Conservation (phyloP, 2,329 filamentous ascomycete genomes). For the Aspergillus proliferans region DNA sequence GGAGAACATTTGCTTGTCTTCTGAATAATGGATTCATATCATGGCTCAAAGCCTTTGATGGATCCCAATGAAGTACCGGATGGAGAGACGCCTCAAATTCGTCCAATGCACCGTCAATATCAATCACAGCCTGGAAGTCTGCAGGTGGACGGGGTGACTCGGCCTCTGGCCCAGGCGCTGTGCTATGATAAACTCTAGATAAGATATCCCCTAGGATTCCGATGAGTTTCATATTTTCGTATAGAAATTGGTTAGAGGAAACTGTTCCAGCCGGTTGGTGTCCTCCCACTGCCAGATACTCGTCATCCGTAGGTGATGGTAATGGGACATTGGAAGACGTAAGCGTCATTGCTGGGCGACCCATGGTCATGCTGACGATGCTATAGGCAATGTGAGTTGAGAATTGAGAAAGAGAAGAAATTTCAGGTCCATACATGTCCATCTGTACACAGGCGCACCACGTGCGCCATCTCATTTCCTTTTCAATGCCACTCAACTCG, state of each 20-base stretch:
- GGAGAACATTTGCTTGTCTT: neutral
- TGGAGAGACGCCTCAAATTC: neutral
- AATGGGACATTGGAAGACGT: neutral
- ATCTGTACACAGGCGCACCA: slow-evolving; percentile 8
- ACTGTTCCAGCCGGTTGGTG: neutral
- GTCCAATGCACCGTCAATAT: neutral
- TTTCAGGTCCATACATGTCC: slow-evolving; percentile 2
- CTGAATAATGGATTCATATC: neutral
- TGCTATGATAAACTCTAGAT: neutral
- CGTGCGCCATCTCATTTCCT: slow-evolving; percentile 4
- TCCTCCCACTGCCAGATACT: neutral
- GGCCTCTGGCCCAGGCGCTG: neutral
- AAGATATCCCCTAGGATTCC: neutral
- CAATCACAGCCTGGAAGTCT: neutral
- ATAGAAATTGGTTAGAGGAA: neutral
- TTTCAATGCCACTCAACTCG: neutral
- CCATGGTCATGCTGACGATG: slow-evolving; percentile 1
- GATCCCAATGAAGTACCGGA: neutral
- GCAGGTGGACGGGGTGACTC: neutral
- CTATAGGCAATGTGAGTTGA: neutral
- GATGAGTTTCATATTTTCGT: slow-evolving; percentile 1
- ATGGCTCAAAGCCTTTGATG: neutral
- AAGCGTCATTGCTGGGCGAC: neutral
- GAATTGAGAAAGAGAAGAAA: neutral
- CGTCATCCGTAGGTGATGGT: neutral